Evolutionary conservation across 2,329 filamentous ascomycete species (phyloP), one percentile per base, ranked within the genome.

Genomic region (Ceratocystis huliohia): DNA sequence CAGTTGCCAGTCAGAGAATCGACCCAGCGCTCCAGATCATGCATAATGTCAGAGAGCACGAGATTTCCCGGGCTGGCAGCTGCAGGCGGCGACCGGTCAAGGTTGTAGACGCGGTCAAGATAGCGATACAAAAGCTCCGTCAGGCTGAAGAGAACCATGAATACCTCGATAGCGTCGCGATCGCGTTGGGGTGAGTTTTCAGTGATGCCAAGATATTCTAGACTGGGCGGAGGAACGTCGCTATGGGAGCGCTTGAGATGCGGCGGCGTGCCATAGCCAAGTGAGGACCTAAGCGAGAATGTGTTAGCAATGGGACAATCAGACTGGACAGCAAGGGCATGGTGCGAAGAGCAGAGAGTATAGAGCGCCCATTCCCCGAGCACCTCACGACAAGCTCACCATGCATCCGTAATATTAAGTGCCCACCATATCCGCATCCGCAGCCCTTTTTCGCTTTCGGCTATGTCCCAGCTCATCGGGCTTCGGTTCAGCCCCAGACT

Each of bases 371-470:
- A 37, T 37, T 37, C 10, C 37, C 10, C 37, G 3, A 20, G 10
- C 46, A 50, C 46, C 17, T 8, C 30, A 4, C 25, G 8, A 46
- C 20, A 28, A 2, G 70, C 73, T 64, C 73, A 82, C 82, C 82
- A 84, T 64, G 78, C 76, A 70, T 85, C 82, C 63, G 83, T 78
- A 8, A 84, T 74, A 15, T 82, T 69, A 0, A 84, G 71, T 7
- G 77, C 75, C 82, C 82, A 84, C 82, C 82, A 84, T 1, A 83
- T 78, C 64, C 78, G 76, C 69, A 82, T 79, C 28, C 82, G 72
- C 4, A 82, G 69, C 10, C 75, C 72, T 70, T 84, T 84, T 69
- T 84, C 81, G 0, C 75, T 70, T 2, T 74, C 70, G 0, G 79
- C 74, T n/a, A 84, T 80, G 64, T 79, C 78, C 82, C 82, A 85